A percentile compares a stretch with the other conserved stretches of the same genome.
These are phyloP conservation scores for Paramyrothecium roridum DNA, from an alignment of 2,329 filamentous ascomycete species.

Conservation along the genomic window DNA sequence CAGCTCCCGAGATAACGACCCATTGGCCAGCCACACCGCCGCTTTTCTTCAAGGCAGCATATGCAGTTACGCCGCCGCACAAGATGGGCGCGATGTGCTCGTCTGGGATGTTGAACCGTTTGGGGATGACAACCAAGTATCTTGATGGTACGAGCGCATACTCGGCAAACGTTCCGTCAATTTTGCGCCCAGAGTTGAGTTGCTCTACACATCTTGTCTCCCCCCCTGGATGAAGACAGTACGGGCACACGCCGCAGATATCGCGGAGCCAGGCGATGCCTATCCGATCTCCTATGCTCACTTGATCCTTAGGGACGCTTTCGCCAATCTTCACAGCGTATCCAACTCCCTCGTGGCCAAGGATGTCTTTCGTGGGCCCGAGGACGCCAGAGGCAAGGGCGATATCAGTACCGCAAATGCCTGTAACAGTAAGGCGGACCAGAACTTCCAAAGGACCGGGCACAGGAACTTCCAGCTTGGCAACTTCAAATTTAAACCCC, in stretches of 20 bases:
- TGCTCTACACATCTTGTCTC: conserved; percentile 31
- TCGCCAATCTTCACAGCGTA: conserved; percentile 32
- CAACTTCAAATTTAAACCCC: conserved; percentile 5
- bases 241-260: conserved; percentile 27
- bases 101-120: conserved; percentile 18
- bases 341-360: conserved; percentile 44
- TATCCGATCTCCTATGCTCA: conserved; percentile 28
- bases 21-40: conserved; percentile 27
- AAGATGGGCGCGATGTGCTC: conserved; percentile 36
- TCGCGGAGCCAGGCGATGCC: conserved; percentile 37
- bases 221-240: conserved; percentile 25
- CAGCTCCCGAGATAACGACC: conserved; percentile 33
- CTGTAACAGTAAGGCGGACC: conserved; percentile 28
- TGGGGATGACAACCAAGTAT: conserved; percentile 24
- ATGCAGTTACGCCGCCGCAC: conserved; percentile 41
- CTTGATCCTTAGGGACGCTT: conserved; percentile 19
- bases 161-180: conserved; percentile 37
- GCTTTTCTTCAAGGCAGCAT: conserved; percentile 34
- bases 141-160: conserved; percentile 29
- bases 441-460: conserved; percentile 23
- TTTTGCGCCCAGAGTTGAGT: conserved; percentile 26
- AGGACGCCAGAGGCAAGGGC: conserved; percentile 33
- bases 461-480: conserved; percentile 3
- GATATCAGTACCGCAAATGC: conserved; percentile 36
- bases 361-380: conserved; percentile 27